Evolutionary conservation across 345 rosid genomes (phyloP).

Genomic region (Populus pruinosa): DNA sequence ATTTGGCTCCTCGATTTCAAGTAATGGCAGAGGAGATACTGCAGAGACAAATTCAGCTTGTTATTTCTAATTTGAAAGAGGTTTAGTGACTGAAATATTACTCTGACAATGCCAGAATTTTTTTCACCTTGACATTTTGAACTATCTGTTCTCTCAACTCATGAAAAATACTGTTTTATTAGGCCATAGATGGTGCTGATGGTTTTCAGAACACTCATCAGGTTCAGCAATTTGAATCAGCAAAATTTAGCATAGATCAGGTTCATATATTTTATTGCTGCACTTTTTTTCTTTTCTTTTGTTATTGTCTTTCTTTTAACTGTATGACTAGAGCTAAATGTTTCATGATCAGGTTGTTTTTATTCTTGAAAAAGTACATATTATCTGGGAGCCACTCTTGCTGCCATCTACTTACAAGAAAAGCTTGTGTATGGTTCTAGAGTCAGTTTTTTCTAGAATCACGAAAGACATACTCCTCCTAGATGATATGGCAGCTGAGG

Average conservation of each 20-base stretch:
- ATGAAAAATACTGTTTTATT: slow-evolving; percentile 14
- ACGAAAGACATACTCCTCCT: slow-evolving; percentile 69
- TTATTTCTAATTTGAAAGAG: slow-evolving; percentile 67
- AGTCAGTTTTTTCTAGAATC: slow-evolving; percentile 74
- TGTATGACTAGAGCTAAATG: slow-evolving; percentile 8
- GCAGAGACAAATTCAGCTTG: slow-evolving; percentile 73
- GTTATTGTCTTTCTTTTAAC: slow-evolving; percentile 7
- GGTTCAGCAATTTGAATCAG: slow-evolving; percentile 74
- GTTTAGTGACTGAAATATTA: slow-evolving; percentile 32
- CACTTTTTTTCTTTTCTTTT: background rate
- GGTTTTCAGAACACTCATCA: slow-evolving; percentile 94
- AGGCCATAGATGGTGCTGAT: slow-evolving; percentile 91
- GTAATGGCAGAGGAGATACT: slow-evolving; percentile 80
- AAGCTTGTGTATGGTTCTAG: slow-evolving; percentile 78
- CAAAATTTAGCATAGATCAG: slow-evolving; percentile 87
- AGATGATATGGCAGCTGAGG: slow-evolving; percentile 98
- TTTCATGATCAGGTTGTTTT: slow-evolving; percentile 60
- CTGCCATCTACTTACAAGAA: slow-evolving; percentile 69
- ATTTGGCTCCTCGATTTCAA: slow-evolving; percentile 83
- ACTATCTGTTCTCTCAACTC: background rate
- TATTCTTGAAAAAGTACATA: slow-evolving; percentile 83
- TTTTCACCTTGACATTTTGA: background rate
- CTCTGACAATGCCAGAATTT: background rate
- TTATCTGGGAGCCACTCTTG: slow-evolving; percentile 92
- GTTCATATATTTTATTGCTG: slow-evolving; percentile 33